Base-by-base conservation (phyloP, 73 alveolate genomes). In the Effrenium voratum region DNA sequence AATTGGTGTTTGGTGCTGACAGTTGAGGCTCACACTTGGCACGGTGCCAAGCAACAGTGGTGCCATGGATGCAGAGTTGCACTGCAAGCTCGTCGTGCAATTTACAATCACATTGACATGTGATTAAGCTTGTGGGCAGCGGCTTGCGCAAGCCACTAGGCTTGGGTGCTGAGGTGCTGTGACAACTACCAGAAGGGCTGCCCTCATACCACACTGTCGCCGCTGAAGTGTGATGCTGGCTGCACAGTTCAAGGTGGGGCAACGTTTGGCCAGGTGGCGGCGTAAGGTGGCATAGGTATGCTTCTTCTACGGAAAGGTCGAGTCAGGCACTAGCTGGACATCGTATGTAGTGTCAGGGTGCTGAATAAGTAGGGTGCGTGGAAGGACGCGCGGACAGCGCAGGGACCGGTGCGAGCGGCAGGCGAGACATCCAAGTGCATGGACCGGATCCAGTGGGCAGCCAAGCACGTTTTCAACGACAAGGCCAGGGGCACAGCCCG, bases 401-500 rank as follows among this genome's bases (percentile, higher is more conserved):
- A n/a, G n/a, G n/a, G n/a, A n/a, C n/a, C n/a, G n/a, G 72, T 2
- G n/a, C 72, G 28, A 57, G 28, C 16, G 72, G 75, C n/a, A 84
- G 93, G 93, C 34, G 93, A 84, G 80, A 57, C 57, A 16, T 52
- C 79, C 79, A 84, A 84, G 93, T 84, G 93, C 93, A 59, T 84
- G 36, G 93, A 84, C 60, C 93, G 93, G 81, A 84, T 84, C 60
- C 93, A 84, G n/a, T 84, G 93, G 93, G 55, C 93, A 43, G 55
- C 50, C 45, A 30, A 84, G 12, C 57, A 84, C 32, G 93, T 84
- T 45, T 84, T 84, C 26, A 80, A 80, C 44, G 5, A 70, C 19
- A 84, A 84, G 93, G 93, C 60, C 81, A 16, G 81, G 63, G 76
- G 26, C 63, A 52, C 63, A 0, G 72, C 72, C n/a, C n/a, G n/a